Percentiles rank a stretch among this genome's conserved stretches.
These are phyloP conservation scores for Triticum dicoccoides DNA, from an alignment of 176 grass and related monocot species.

Conservation along the genomic window DNA sequence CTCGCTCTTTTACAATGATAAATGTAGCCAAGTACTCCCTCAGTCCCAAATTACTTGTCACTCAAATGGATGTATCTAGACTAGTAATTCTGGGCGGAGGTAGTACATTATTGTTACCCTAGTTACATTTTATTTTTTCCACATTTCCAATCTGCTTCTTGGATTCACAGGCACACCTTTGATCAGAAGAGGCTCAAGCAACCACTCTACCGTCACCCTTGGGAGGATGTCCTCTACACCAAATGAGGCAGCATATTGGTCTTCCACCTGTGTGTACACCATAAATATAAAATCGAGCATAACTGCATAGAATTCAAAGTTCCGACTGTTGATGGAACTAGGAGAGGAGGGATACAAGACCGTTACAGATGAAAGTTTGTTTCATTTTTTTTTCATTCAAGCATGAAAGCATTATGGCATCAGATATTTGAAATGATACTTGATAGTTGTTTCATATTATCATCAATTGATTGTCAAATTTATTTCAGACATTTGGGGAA, in stretches of 20 bases:
- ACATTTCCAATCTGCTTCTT: neutral
- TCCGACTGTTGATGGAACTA: constrained; percentile 21
- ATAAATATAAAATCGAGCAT: constrained; percentile 19
- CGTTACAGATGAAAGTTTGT: constrained; percentile 1
- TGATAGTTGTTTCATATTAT: constrained; percentile 2
- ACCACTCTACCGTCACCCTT: constrained; percentile 93
- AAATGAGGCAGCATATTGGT: constrained; percentile 50
- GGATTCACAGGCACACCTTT: constrained; percentile 74
- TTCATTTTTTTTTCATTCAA: neutral
- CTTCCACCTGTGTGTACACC: constrained; percentile 23
- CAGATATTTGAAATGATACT: constrained; percentile 25
- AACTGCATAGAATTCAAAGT: constrained; percentile 13
- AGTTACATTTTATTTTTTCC: neutral
- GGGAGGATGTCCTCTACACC: constrained; percentile 99
- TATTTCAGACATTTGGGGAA: neutral
- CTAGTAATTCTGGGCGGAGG: no score
- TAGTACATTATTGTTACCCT: neutral
- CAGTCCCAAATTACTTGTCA: no score
- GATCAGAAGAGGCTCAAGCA: constrained; percentile 99
- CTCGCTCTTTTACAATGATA: neutral
- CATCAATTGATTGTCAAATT: neutral
- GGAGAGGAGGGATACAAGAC: neutral
- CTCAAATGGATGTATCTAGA: no score
- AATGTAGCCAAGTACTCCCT: neutral
- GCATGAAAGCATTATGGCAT: neutral